Evolutionary conservation across 257 asterid species (phyloP), one percentile per base, ranked within the genome.

Genomic region (Petunia axillaris): DNA sequence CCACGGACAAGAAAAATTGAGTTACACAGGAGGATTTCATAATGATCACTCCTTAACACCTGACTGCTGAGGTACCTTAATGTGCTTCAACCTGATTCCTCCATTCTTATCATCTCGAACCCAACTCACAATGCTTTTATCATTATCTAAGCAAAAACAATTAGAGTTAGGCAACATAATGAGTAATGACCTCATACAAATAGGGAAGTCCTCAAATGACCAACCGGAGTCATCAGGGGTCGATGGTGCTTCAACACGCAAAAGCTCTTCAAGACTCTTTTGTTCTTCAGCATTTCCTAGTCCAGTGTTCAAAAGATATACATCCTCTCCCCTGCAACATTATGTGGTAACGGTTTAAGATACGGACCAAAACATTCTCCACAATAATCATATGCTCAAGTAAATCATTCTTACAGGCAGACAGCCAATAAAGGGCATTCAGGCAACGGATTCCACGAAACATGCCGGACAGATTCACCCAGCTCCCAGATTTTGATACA

Each of bases 11-110:
- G 48, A 83, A 82, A 41, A 39, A 54, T 52, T 80, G 68, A 84
- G 81, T 73, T 14, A 76, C 74, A 65, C 44, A 37, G 11, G 79
- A 59, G 16, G 65, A 73, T 52, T 40, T 48, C 77, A 59, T 67
- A 67, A 64, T 40, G 25, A 71, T n/a, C 5, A 76, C 40, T 64
- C 67, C 78, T 48, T 55, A 73, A 35, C 59, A 40, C 53, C 40
- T 55, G 77, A 67, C 52, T 8, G 67, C 68, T 68, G 78, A 43
- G 55, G 76, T 88, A 96, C 99, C 99, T 94, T 96, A 75, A 90
- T 90, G 91, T 96, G 98, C 86, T 85, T 89, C 87, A 96, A 86
- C 89, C 94, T 96, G 85, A 96, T 82, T 84, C 98, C 98, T n/a
- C 91, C 88, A 41, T 85, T 87, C 76, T 75, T 89, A 74, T 86